Percentiles rank a stretch among this genome's conserved stretches.
phyloP scores from a whole-genome alignment of 768 basidiomycete genomes.

The Pleurotus cornucopiae region DNA sequence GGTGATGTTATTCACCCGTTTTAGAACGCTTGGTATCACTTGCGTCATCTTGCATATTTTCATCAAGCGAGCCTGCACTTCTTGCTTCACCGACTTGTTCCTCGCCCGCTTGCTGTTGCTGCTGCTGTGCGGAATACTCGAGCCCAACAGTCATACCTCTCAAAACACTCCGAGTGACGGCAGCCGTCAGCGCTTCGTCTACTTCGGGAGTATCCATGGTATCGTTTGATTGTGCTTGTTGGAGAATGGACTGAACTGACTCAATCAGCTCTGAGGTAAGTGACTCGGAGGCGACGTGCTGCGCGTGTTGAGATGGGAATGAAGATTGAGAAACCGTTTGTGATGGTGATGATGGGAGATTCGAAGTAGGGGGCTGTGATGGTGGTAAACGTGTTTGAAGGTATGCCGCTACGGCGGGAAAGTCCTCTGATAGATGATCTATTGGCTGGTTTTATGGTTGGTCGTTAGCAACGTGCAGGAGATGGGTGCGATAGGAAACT shows the following conservation, averaged over 20 bases:
- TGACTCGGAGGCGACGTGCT: conserved; percentile 64
- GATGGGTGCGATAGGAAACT: not conserved
- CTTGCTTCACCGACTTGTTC: conserved; percentile 3
- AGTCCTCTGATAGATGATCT: conserved; percentile 67
- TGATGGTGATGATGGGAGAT: conserved; percentile 13
- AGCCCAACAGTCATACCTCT: conserved; percentile 63
- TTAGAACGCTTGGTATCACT: not conserved
- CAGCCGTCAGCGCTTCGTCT: conserved; percentile 55
- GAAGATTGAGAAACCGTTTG: not conserved
- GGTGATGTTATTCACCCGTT: not conserved
- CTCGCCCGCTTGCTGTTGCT: conserved; percentile 13
- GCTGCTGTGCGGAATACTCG: conserved; percentile 33
- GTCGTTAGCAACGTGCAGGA: conserved; percentile 2
- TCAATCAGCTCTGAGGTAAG: conserved; percentile 66
- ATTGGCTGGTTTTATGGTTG: conserved; percentile 46
- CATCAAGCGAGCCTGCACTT: not conserved
- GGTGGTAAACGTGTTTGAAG: conserved; percentile 38
- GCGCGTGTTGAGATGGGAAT: conserved; percentile 58
- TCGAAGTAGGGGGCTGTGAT: conserved; percentile 15
- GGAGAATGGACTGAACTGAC: conserved; percentile 64
- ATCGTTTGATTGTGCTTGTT: conserved; percentile 32
- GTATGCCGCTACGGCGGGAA: conserved; percentile 60
- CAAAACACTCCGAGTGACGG: conserved; percentile 63
- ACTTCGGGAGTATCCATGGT: conserved; percentile 62
- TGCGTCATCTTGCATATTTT: not conserved